These are phyloP conservation scores for Salix brachista DNA, from an alignment of 345 rosid species.

Conservation along the genomic window DNA sequence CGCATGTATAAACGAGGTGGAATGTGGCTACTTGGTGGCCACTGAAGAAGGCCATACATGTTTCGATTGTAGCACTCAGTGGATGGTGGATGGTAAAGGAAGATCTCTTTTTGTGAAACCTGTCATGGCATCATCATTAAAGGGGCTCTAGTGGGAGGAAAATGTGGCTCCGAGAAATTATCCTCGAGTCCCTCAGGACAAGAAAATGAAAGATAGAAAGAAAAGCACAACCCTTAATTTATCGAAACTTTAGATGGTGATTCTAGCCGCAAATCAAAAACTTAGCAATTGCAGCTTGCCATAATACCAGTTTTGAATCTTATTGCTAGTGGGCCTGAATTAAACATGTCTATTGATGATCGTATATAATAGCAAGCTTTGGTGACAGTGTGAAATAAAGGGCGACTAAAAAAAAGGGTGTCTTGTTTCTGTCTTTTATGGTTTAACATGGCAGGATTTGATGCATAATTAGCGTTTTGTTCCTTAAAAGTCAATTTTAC, in stretches of 20 bases:
- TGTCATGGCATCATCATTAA: background rate
- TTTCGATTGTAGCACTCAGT: background rate
- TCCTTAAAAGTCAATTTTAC: background rate
- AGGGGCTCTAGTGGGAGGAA: background rate
- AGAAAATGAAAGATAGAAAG: background rate
- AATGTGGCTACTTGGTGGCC: background rate
- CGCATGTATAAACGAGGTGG: background rate
- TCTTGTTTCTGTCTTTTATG: too few relatives aligned
- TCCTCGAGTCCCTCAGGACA: background rate
- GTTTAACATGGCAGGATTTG: background rate
- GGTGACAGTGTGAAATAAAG: background rate
- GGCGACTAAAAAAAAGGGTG: background rate
- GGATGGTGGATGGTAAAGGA: background rate
- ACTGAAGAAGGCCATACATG: background rate
- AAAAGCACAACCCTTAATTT: background rate
- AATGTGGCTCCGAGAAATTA: background rate
- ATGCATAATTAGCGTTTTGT: background rate
- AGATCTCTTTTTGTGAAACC: background rate
- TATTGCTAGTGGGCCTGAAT: background rate
- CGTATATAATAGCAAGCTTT: background rate
- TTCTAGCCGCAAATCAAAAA: background rate
- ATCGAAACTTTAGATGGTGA: background rate
- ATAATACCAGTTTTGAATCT: background rate
- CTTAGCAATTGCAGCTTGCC: background rate
- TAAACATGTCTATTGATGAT: background rate